phyloP scores from a whole-genome alignment of 2,329 filamentous ascomycete species.

The Herpotrichia juniperi region DNA sequence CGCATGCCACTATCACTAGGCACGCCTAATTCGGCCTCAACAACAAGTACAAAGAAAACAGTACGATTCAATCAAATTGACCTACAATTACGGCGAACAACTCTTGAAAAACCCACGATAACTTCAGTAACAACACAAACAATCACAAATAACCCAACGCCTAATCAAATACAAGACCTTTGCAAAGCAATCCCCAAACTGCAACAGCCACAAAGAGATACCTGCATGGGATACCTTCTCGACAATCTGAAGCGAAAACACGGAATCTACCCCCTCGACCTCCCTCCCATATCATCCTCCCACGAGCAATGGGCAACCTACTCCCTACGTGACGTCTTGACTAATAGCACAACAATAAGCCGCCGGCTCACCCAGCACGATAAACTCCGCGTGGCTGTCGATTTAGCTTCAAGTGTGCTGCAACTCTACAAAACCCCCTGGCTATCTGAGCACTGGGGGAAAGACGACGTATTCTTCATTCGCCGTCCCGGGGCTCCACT shows the following conservation, averaged over 20 bases:
- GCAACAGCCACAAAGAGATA: conserved; percentile 15
- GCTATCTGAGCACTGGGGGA: conserved; percentile 22
- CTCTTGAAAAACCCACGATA: conserved; percentile 1
- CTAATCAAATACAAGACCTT: conserved; percentile 18
- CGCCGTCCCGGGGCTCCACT: conserved; percentile 15
- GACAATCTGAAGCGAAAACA: conserved; percentile 20
- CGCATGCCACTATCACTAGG: background rate
- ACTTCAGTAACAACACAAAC: background rate
- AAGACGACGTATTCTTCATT: conserved; percentile 27
- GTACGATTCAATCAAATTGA: conserved; percentile 16
- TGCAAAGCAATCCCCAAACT: conserved; percentile 19
- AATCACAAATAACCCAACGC: background rate
- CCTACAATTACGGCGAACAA: background rate
- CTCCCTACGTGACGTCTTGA: conserved; percentile 16
- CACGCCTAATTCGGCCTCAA: background rate
- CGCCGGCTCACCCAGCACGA: conserved; percentile 18
- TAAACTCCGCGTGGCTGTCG: conserved; percentile 22
- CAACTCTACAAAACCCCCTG: conserved; percentile 32
- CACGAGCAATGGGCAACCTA: conserved; percentile 20
- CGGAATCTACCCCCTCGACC: conserved; percentile 16
- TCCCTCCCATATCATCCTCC: background rate
- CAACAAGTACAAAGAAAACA: background rate
- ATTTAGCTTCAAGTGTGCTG: conserved; percentile 24
- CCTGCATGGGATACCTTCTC: conserved; percentile 20
- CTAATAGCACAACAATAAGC: conserved; percentile 3